Conservation (phyloP, 164 flowering plant genomes). For the Macadamia tetraphylla region DNA sequence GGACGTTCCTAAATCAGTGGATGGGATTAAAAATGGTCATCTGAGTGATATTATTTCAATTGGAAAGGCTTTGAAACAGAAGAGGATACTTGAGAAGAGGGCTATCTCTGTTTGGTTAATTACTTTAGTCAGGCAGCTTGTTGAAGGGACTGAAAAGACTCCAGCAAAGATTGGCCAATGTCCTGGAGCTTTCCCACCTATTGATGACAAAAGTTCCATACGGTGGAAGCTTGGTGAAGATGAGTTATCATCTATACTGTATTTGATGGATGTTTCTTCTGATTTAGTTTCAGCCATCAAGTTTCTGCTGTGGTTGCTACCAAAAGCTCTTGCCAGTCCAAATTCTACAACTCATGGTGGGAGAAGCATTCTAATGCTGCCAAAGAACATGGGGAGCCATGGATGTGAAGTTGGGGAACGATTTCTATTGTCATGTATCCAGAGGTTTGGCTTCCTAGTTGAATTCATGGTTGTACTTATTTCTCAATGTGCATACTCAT, state of each 20-base stretch:
- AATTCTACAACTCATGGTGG: conserved; percentile 52
- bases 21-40: conserved; percentile 24
- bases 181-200: conserved; percentile 39
- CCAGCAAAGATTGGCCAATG: conserved; percentile 46
- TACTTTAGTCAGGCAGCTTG: conserved; percentile 45
- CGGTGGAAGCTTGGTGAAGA: conserved; percentile 93
- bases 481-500: neutral
- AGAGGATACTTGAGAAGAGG: conserved; percentile 64
- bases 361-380: conserved; percentile 40
- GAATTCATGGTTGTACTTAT: neutral
- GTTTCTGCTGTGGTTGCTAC: conserved; percentile 86
- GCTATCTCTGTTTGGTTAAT: conserved; percentile 61
- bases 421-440: conserved; percentile 65
- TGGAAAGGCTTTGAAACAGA: conserved; percentile 60
- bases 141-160: conserved; percentile 66
- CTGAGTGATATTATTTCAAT: conserved; percentile 51
- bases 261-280: conserved; percentile 70
- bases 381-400: conserved; percentile 58
- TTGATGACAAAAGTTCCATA: conserved; percentile 44
- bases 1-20: conserved; percentile 46
- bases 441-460: conserved; percentile 49
- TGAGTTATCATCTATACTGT: conserved; percentile 63
- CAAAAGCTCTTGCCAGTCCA: conserved; percentile 46
- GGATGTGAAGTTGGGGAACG: conserved; percentile 82
- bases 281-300: conserved; percentile 64